Evolutionary conservation across 2,329 filamentous ascomycete species (phyloP).

Genomic region (Hymenoscyphus albidus): DNA sequence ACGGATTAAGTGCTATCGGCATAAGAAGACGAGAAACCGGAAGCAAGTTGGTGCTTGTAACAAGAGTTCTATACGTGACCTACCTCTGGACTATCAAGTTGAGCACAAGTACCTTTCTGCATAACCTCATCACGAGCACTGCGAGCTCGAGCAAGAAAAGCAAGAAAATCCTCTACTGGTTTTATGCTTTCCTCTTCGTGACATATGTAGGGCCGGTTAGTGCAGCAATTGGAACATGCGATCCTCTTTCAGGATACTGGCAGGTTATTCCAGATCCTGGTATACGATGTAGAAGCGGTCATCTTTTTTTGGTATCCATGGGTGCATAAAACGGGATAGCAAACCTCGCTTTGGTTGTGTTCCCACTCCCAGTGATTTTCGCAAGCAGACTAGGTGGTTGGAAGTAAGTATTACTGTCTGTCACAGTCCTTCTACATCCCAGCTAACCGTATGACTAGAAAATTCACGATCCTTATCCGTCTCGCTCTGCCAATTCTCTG

Average conservation of each 20-base stretch:
- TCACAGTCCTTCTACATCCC: not conserved
- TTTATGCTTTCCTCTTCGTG: conserved; percentile 67
- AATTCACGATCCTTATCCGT: conserved; percentile 58
- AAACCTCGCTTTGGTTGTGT: conserved; percentile 78
- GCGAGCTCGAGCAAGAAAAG: conserved; percentile 67
- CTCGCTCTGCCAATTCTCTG: conserved; percentile 81
- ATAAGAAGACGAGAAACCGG: conserved; percentile 65
- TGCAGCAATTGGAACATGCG: conserved; percentile 77
- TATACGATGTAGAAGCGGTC: conserved; percentile 77
- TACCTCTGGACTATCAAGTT: conserved; percentile 91
- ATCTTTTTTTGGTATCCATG: conserved; percentile 81
- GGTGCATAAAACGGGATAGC: conserved; percentile 81
- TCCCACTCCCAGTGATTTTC: conserved; percentile 84
- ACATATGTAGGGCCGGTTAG: conserved; percentile 79
- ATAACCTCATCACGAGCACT: conserved; percentile 73
- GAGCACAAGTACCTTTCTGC: conserved; percentile 84
- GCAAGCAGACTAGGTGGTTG: not conserved
- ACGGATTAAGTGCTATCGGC: conserved; percentile 50
- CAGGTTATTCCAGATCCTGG: conserved; percentile 80
- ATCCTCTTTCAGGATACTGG: conserved; percentile 70
- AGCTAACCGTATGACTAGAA: not conserved
- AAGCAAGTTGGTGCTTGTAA: conserved; percentile 74
- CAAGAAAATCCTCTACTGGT: conserved; percentile 62
- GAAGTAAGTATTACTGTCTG: conserved; percentile 1
- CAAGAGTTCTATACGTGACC: conserved; percentile 79